Evolutionary conservation across 2,329 filamentous ascomycete species (phyloP), one percentile per base, ranked within the genome.

Genomic region (Penicillium concentricum): DNA sequence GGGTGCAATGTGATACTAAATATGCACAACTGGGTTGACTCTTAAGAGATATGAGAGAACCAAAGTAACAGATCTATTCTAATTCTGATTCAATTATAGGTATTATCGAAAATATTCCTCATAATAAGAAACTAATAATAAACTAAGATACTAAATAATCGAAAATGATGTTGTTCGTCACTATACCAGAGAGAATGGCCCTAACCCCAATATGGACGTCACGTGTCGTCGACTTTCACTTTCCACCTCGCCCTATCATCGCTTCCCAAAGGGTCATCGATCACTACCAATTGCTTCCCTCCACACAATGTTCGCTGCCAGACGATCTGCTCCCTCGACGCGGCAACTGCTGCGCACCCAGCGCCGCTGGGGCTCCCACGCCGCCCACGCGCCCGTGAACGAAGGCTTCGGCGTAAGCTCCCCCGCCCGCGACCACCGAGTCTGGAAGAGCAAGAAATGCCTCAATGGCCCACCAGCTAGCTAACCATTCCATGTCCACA

Each of bases 321-420:
- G 74, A 69, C 69, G 73, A 68, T 75, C 73, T 59, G 70, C 69
- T 59, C 69, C 68, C 61, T 71, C 72, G 53, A 64, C 67, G 63
- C 71, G 73, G 65, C 67, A 69, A 52, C 53, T 73, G 63, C 69
- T 77, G 70, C 73, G 71, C 57, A 70, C 70, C 57, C 75, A 76
- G 63, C 75, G 75, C 58, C 75, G 78, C 64, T 77, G 73, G 63
- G 77, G 69, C 61, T 78, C 77, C 5, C 71, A 77, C 56, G 67
- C 73, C 57, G 73, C 62, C 61, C 74, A 76, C 64, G 74, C 74
- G 53, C 75, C 77, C 48, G 77, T 78, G 58, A 78, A 75, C 56
- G 78, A 80, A 67, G 66, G 71, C 64, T 73, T 78, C 61, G 76
- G 77, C 56, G 78, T 80, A 76, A 64, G 77, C 71, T 64, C 48